Conservation (phyloP, 176 grass and related monocot genomes). For the Carex pumila region DNA sequence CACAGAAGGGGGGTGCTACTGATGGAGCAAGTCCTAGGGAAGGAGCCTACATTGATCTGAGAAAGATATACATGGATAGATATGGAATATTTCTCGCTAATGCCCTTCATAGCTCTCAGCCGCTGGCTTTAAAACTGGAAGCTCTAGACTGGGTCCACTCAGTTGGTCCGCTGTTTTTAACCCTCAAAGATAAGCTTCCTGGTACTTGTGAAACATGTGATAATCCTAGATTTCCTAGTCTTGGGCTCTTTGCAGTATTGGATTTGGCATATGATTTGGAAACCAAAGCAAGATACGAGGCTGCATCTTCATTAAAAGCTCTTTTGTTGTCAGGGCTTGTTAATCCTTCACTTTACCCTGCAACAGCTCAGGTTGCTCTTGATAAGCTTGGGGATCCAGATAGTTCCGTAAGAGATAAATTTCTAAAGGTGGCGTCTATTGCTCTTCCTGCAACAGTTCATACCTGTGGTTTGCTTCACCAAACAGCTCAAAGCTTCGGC, state of each 20-base stretch:
- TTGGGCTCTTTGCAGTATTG: constrained; percentile 60
- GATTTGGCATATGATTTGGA: constrained; percentile 87
- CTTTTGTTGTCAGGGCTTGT: constrained; percentile 66
- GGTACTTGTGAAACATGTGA: constrained; percentile 33
- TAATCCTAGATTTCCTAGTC: constrained; percentile 43
- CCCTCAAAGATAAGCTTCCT: constrained; percentile 27
- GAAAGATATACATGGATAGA: constrained; percentile 46
- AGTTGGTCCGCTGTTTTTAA: constrained; percentile 40
- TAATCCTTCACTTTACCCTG: constrained; percentile 50
- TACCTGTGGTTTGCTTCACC: constrained; percentile 57
- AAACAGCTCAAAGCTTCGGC: constrained; percentile 25
- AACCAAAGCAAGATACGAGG: constrained; percentile 69
- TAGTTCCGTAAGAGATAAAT: constrained; percentile 53
- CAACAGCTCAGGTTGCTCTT: constrained; percentile 56
- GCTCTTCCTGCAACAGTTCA: constrained; percentile 68
- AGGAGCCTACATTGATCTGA: constrained; percentile 28
- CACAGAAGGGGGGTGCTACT: constrained; percentile 23
- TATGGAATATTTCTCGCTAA: constrained; percentile 48
- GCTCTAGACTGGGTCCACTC: constrained; percentile 69
- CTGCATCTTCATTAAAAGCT: constrained; percentile 69
- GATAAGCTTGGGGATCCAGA: constrained; percentile 97
- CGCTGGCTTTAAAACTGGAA: constrained; percentile 62
- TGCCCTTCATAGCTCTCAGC: constrained; percentile 51
- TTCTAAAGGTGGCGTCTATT: constrained; percentile 64
- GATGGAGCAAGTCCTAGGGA: constrained; percentile 24